Evolutionary conservation across 768 basidiomycete species (phyloP), one percentile per base, ranked within the genome.

Genomic region (Mycena alexandri): DNA sequence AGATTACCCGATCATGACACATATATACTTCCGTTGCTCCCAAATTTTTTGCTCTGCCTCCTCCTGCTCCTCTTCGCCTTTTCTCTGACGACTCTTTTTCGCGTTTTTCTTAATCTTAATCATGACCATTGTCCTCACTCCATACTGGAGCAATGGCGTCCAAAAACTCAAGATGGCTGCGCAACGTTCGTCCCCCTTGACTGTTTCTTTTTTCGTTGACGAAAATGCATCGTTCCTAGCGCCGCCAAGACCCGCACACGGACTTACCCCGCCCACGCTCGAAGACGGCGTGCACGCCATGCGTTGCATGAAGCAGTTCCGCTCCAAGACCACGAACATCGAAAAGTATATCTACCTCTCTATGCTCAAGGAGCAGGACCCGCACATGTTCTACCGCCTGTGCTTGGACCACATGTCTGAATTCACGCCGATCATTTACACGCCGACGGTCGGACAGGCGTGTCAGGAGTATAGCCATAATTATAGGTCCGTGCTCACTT

Each of bases 401-500:
- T 90, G 93, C 77, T 78, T 92, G 48, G 82, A 84, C 48, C 84
- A 94, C 75, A 89, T 95, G 87, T 72, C 87, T 33, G 93, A 87
- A 72, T 81, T 87, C 82, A 83, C 84, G 73, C 95, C 95, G 16
- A 84, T 96, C 47, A 94, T 97, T 61, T 97, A 96, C 77, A 97
- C 95, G 0, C 95, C 95, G 0, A 94, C 93, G 16, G 94, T 97
- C 33, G 95, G 95, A 25, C 94, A 96, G 72, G 95, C 95, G 4
- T 96, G 94, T 75, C 76, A 93, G 71, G 90, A 93, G 73, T 95
- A 88, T 80, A 92, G 90, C 22, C 88, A 91, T 67, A 94, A 90
- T 70, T 94, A 90, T 76, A 83, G 91, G 63, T 64, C 33, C 16
- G 54, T 47, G 16, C 17, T 36, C 34, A 19, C 17, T 52, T 43